phyloP scores from a whole-genome alignment of 2,329 filamentous ascomycete genomes.

The Colletotrichum somersetense region DNA sequence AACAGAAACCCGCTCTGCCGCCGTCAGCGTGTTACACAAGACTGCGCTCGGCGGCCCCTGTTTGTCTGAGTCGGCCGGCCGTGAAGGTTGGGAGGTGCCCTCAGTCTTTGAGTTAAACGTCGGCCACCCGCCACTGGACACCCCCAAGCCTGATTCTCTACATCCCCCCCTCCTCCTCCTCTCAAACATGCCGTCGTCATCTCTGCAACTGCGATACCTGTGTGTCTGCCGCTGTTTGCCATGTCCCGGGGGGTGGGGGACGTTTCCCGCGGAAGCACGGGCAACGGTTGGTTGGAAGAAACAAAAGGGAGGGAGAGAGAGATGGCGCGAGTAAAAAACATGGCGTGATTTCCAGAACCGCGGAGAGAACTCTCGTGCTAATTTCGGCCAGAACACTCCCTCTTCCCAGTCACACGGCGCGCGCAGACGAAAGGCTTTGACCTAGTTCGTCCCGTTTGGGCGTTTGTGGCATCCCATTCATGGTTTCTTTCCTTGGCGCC shows the following conservation, averaged over 20 bases:
- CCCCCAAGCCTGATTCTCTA: not conserved
- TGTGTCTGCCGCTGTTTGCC: not conserved
- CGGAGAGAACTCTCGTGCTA: not conserved
- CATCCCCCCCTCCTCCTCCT: too few relatives aligned
- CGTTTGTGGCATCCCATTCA: too few relatives aligned
- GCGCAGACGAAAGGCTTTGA: not conserved
- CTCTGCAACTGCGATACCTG: not conserved
- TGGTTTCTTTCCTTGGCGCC: not conserved
- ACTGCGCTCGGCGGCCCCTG: not conserved
- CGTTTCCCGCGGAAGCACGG: too few relatives aligned
- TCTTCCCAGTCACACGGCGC: not conserved
- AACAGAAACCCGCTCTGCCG: not conserved
- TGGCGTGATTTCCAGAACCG: not conserved
- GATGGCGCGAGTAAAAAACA: not conserved
- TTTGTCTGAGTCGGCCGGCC: not conserved
- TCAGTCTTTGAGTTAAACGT: not conserved
- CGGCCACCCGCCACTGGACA: not conserved
- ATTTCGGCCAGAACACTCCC: not conserved
- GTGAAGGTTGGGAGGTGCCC: not conserved
- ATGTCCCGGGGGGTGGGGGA: not conserved
- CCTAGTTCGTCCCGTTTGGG: not conserved
- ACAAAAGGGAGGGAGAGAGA: not conserved
- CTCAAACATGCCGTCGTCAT: not conserved
- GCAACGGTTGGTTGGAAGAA: not conserved
- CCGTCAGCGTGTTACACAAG: not conserved